Evolutionary conservation across 345 rosid genomes (phyloP).

Genomic region (Angophora floribunda): DNA sequence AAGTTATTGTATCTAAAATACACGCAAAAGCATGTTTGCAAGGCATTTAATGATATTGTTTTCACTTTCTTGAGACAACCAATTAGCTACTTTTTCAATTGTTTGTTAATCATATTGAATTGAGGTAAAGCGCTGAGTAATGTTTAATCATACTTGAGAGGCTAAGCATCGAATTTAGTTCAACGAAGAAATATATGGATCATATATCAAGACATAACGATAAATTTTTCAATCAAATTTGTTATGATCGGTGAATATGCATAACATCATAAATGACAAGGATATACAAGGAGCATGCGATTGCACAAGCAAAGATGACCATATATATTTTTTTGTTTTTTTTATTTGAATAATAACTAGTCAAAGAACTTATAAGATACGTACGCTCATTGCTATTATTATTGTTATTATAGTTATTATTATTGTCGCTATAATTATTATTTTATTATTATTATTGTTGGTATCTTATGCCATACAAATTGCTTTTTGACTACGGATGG

Average conservation of each 20-base stretch:
- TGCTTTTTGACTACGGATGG: not conserved
- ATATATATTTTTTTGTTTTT: no score
- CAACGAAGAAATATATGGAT: not conserved
- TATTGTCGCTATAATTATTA: no score
- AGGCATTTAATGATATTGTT: not conserved
- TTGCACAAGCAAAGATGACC: not conserved
- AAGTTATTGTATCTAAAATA: not conserved
- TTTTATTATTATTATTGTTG: not conserved
- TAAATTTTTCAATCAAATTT: not conserved
- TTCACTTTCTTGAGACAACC: not conserved
- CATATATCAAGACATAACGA: not conserved
- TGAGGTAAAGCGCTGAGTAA: not conserved
- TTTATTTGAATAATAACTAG: not conserved
- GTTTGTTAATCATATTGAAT: not conserved
- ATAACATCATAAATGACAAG: not conserved
- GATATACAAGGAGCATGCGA: not conserved
- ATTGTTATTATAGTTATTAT: not conserved
- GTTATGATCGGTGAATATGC: not conserved
- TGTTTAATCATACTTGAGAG: not conserved
- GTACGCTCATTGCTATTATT: not conserved
- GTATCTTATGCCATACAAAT: not conserved
- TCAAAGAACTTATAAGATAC: not conserved
- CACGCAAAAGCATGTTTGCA: not conserved
- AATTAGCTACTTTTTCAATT: not conserved
- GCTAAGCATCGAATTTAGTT: rapidly evolving